phyloP scores from a whole-genome alignment of 371 early-diverging fungal genomes.

The Lichtheimia hyalospora region DNA sequence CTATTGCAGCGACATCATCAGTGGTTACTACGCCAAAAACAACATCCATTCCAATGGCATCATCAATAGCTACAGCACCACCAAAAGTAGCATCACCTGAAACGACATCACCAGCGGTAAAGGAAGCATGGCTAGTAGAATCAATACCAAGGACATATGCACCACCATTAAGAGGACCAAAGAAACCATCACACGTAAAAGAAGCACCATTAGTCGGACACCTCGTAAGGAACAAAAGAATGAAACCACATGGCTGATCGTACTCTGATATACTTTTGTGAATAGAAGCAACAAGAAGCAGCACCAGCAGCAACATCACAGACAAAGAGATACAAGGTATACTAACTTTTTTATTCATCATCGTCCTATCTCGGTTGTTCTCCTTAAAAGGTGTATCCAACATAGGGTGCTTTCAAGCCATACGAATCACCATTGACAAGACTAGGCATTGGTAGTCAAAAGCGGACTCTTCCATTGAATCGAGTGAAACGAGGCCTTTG shows the following conservation, averaged over 20 bases:
- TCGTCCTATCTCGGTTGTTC: no score
- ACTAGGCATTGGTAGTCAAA: conserved; percentile 2
- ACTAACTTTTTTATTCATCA: no score
- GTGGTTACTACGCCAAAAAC: background rate
- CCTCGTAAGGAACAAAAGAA: no score
- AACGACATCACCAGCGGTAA: background rate
- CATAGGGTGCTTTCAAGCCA: conserved; percentile 19
- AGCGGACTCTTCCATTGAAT: background rate
- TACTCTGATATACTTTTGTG: no score
- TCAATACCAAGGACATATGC: background rate
- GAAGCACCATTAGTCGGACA: no score
- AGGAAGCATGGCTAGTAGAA: background rate
- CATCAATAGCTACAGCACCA: no score
- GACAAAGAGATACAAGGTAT: no score
- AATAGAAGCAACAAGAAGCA: no score
- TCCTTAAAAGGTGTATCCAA: no score
- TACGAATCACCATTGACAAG: conserved; percentile 15
- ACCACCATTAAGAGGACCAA: background rate
- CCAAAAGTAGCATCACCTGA: no score
- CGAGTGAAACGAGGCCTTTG: conserved; percentile 12
- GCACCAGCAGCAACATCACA: no score
- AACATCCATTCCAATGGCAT: background rate
- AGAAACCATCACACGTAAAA: background rate
- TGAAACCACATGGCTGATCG: no score
- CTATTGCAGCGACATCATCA: background rate